phyloP scores from a whole-genome alignment of 805 yeast species.

The Kazachstania africana region DNA sequence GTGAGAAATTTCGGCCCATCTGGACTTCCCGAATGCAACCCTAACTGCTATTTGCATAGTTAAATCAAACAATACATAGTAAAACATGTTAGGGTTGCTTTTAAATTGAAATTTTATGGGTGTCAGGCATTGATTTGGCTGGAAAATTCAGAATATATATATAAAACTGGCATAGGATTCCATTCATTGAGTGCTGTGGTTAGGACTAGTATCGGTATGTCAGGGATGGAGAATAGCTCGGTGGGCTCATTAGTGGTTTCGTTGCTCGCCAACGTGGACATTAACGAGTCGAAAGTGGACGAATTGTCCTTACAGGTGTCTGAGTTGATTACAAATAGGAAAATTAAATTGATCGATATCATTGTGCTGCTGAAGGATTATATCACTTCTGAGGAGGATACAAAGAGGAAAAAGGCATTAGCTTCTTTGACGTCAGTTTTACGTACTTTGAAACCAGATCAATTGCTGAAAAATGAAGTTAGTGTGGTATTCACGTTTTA shows the following conservation, averaged over 20 bases:
- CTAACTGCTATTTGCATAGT: too few relatives aligned
- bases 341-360: conserved; percentile 35
- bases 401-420: conserved; percentile 39
- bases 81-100: too few relatives aligned
- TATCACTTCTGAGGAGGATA: conserved; percentile 47
- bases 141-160: too few relatives aligned
- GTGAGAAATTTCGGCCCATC: too few relatives aligned
- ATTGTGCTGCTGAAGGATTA: conserved; percentile 49
- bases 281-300: conserved; percentile 22
- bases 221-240: too few relatives aligned
- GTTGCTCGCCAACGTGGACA: conserved; percentile 31
- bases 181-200: too few relatives aligned
- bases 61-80: too few relatives aligned
- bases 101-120: too few relatives aligned
- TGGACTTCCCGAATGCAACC: too few relatives aligned
- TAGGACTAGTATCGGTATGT: too few relatives aligned
- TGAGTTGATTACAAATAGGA: conserved; percentile 12
- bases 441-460: conserved; percentile 16
- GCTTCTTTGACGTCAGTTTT: conserved; percentile 32
- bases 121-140: too few relatives aligned
- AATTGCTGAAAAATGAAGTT: conserved; percentile 30
- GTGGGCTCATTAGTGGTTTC: conserved; percentile 12
- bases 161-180: too few relatives aligned
- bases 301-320: conserved; percentile 24
- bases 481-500: conserved; percentile 40